A percentile compares a stretch with the other conserved stretches of the same genome.
These are phyloP conservation scores for Aspergillus steynii DNA, from an alignment of 495 filamentous ascomycete species.

Conservation along the genomic window DNA sequence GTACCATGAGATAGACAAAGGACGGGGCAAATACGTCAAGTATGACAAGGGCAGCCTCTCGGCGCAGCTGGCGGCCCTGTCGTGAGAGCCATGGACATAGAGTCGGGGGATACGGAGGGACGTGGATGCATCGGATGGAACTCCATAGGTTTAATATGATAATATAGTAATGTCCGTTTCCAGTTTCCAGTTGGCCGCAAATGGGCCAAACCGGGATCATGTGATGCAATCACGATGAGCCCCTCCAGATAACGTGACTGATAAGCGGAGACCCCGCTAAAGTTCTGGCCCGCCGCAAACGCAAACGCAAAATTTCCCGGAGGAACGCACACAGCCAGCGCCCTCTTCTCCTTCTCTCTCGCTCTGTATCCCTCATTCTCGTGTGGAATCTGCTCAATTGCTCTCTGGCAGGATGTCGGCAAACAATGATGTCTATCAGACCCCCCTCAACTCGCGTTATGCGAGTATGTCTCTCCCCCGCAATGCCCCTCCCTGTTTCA, in stretches of 20 bases:
- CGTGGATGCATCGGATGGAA: no score
- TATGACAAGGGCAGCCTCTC: conserved; percentile 76
- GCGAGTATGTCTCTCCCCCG: conserved; percentile 50
- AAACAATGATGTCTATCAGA: conserved; percentile 68
- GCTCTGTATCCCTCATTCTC: conserved; percentile 30
- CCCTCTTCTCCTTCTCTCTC: conserved; percentile 15
- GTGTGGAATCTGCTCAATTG: conserved; percentile 18
- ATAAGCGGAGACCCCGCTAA: conserved; percentile 42
- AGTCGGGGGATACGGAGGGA: background rate
- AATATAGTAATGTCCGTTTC: conserved; percentile 1
- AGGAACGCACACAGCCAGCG: conserved; percentile 23
- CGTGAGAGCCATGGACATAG: background rate
- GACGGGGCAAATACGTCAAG: conserved; percentile 95
- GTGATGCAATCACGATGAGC: conserved; percentile 19
- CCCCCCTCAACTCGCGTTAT: conserved; percentile 73
- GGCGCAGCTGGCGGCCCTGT: conserved; percentile 45
- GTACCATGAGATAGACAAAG: conserved; percentile 97
- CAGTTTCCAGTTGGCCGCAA: no score
- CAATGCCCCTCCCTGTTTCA: background rate
- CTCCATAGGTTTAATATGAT: background rate
- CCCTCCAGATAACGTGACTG: conserved; percentile 43
- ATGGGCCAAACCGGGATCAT: conserved; percentile 11
- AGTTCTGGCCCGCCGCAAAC: conserved; percentile 14
- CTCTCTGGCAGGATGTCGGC: conserved; percentile 52
- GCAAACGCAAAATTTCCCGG: conserved; percentile 34